Percentiles rank a stretch among this genome's conserved stretches.
Conservation (phyloP, 768 basidiomycete genomes). For the Imleria badia region DNA sequence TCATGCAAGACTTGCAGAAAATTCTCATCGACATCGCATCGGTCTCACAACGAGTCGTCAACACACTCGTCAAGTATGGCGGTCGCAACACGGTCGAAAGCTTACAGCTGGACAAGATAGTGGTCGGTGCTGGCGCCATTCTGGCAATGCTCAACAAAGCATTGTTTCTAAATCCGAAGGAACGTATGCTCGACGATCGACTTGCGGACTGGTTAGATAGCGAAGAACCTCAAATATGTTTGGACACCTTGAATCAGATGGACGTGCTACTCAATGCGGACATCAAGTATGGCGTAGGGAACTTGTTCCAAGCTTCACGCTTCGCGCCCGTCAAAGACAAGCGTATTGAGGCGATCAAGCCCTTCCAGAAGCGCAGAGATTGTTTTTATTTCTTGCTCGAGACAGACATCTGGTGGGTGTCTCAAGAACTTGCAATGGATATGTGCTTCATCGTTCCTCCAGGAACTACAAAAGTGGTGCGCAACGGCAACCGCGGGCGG, state of each 20-base stretch:
- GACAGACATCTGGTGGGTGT: constrained; percentile 14
- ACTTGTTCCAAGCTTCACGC: not conserved
- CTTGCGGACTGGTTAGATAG: constrained; percentile 7
- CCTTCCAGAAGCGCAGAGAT: not conserved
- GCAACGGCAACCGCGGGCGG: not conserved
- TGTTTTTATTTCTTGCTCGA: constrained; percentile 14
- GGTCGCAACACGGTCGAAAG: not conserved
- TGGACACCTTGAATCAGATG: constrained; percentile 12
- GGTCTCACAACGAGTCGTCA: not conserved
- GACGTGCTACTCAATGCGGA: not conserved
- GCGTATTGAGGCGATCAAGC: constrained; percentile 1
- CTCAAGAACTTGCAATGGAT: no score
- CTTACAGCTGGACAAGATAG: not conserved
- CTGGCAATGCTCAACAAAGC: constrained; percentile 9
- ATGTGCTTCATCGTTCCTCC: no score
- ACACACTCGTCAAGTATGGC: not conserved
- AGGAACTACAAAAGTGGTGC: not conserved
- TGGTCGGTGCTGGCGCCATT: not conserved
- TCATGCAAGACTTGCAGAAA: no score
- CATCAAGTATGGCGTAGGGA: not conserved
- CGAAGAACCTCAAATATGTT: constrained; percentile 1
- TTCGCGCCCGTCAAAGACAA: not conserved
- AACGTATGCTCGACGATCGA: constrained; percentile 9
- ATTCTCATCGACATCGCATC: constrained; percentile 4
- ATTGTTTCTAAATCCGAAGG: no score